Percentiles rank a stretch among this genome's conserved stretches.
These are phyloP conservation scores for Rhodomyrtus psidioides DNA, from an alignment of 441 rosid genomes.

Conservation along the genomic window DNA sequence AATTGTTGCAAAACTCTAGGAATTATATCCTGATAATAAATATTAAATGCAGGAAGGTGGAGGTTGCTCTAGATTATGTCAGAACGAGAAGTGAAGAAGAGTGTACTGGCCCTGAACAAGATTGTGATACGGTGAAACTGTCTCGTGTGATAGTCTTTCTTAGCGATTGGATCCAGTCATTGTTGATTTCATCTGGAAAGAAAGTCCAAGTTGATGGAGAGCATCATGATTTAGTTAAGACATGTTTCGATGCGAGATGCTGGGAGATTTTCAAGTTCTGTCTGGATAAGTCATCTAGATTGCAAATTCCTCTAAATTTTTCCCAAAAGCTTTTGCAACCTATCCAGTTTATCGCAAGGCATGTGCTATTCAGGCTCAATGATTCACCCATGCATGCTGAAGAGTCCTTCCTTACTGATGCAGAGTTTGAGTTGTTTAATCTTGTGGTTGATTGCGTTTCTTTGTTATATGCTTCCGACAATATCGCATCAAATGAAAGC, in stretches of 20 bases:
- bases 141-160: constrained; percentile 57
- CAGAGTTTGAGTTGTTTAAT: constrained; percentile 40
- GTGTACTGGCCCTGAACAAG: constrained; percentile 24
- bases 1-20: not conserved
- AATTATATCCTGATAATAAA: not conserved
- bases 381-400: constrained; percentile 12
- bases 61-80: constrained; percentile 45
- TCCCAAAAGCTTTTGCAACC: constrained; percentile 54
- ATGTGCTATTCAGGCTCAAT: constrained; percentile 23
- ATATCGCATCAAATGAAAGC: constrained; percentile 55
- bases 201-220: constrained; percentile 24
- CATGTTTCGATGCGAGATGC: constrained; percentile 66
- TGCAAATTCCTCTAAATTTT: constrained; percentile 47
- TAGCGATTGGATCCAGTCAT: constrained; percentile 68
- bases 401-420: constrained; percentile 21
- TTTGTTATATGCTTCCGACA: constrained; percentile 50
- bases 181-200: constrained; percentile 44
- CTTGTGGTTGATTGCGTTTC: constrained; percentile 54
- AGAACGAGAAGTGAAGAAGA: constrained; percentile 21
- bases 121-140: constrained; percentile 48
- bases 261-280: constrained; percentile 78
- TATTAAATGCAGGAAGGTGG: constrained; percentile 68
- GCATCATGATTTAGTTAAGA: constrained; percentile 10
- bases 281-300: constrained; percentile 49
- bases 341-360: constrained; percentile 32